A percentile compares a stretch with the other conserved stretches of the same genome.
phyloP scores from a whole-genome alignment of 306 rosid genomes.

The Cucumis hystrix region DNA sequence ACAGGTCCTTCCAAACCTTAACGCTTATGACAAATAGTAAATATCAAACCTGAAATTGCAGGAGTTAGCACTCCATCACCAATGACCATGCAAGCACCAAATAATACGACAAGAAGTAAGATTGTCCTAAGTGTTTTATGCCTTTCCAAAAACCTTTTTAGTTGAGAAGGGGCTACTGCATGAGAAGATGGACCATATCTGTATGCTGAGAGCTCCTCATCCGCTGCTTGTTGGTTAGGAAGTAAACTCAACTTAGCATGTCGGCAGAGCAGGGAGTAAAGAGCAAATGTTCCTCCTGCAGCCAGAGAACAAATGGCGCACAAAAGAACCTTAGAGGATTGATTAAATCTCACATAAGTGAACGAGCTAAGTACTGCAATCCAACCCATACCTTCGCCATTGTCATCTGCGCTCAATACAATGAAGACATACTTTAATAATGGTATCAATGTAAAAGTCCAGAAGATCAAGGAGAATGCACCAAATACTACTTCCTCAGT shows the following conservation, averaged over 20 bases:
- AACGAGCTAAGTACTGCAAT: not conserved
- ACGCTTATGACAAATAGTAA: not conserved
- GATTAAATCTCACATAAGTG: not conserved
- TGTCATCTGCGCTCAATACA: constrained; percentile 77
- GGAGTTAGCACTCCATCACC: constrained; percentile 92
- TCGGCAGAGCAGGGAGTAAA: constrained; percentile 73
- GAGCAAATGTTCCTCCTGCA: constrained; percentile 85
- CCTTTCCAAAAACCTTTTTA: constrained; percentile 68
- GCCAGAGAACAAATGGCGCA: constrained; percentile 5
- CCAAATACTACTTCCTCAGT: constrained; percentile 69
- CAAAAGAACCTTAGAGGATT: not conserved
- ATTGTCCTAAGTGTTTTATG: constrained; percentile 59
- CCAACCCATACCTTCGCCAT: constrained; percentile 52
- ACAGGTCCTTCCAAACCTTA: not conserved
- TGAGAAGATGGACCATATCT: constrained; percentile 69
- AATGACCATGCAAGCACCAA: constrained; percentile 85
- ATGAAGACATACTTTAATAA: constrained; percentile 60
- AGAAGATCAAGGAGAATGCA: constrained; percentile 73
- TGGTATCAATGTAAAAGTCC: constrained; percentile 67
- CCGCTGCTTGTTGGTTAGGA: constrained; percentile 87
- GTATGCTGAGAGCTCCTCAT: constrained; percentile 72
- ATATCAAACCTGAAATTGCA: constrained; percentile 63
- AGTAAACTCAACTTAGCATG: constrained; percentile 77
- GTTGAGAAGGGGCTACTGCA: constrained; percentile 27
- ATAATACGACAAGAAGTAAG: constrained; percentile 53